Percentiles rank a stretch among this genome's conserved stretches.
These are phyloP conservation scores for Carex sylvatica DNA, from an alignment of 202 grass and related monocot genomes.

Conservation along the genomic window DNA sequence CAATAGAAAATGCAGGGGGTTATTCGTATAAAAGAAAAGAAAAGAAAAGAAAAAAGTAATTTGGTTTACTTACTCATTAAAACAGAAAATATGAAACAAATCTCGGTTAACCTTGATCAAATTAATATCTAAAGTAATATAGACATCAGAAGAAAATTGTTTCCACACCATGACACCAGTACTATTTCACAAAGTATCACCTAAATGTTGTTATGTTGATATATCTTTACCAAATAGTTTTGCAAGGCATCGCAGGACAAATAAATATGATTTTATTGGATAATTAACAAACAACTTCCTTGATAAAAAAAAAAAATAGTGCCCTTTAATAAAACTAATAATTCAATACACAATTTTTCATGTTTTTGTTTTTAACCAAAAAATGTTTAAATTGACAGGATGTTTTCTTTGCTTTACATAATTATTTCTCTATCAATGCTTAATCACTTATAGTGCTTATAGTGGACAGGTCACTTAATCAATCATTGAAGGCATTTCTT, in stretches of 20 bases:
- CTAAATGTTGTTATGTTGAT: not conserved
- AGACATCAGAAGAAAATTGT: not conserved
- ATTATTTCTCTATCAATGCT: not conserved
- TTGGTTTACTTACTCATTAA: not conserved
- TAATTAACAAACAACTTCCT: not conserved
- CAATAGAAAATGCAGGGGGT: not conserved
- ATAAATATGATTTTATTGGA: not conserved
- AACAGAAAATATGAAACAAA: not conserved
- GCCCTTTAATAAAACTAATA: not conserved
- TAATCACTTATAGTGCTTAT: conserved; percentile 9
- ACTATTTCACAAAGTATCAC: not conserved
- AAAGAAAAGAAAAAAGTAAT: too few relatives aligned
- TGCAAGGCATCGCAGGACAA: not conserved
- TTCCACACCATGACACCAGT: not conserved
- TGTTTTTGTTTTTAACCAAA: not conserved
- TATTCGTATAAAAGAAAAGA: not conserved
- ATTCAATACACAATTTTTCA: not conserved
- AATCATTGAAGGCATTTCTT: conserved; percentile 11
- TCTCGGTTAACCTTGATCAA: not conserved
- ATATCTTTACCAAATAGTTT: not conserved
- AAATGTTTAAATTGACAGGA: not conserved
- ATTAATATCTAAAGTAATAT: conserved; percentile 7
- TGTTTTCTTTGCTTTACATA: not conserved
- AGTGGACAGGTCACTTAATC: not conserved
- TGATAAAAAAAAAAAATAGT: not conserved